Evolutionary conservation across 2,329 filamentous ascomycete species (phyloP), one percentile per base, ranked within the genome.

Genomic region (Pleoardoris graminearum): DNA sequence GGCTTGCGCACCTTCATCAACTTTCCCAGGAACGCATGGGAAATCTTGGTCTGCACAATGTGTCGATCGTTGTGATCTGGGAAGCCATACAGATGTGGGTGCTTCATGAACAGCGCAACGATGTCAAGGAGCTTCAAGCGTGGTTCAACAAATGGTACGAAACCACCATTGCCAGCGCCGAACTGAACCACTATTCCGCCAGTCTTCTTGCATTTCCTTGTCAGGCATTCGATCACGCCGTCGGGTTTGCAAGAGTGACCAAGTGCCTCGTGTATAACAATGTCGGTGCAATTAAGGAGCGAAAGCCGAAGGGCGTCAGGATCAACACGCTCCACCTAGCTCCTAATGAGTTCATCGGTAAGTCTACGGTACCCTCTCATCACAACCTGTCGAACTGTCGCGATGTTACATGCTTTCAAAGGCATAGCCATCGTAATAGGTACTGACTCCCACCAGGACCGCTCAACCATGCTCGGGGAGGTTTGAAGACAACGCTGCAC

Each of bases 201-300:
- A 51, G 44, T 19, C 45, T 41, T 16, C 48, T 71, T 1, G 59
- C 68, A 0, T 63, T 66, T n/a, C 70, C 71, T 0, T 65, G 62
- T 48, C 60, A 61, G 22, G 29, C 53, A 2, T 72, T 73, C 57
- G 60, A 70, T 23, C 58, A 71, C 48, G 61, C 62, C 5, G 16
- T 48, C 3, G 71, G 61, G 1, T 73, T 71, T 33, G 53, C 55
- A 0, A 37, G 38, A 0, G 57, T 62, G 3, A 74, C 69, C 0
- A 67, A 63, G 52, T 65, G 51, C n/a, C 57, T 73, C 1, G 70
- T 61, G 1, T 73, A 74, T 60, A 53, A 71, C 30, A 50, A 51
- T 11, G n/a, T 44, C 7, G 61, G 64, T 5, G 60, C 64, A 27
- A 63, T 72, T 33, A 58, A 50, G n/a, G 69, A 70, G 41, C 45